Percentiles rank a stretch among this genome's conserved stretches.
These are phyloP conservation scores for Epicoccum sorghinum DNA, from an alignment of 2,329 filamentous ascomycete genomes.

Conservation along the genomic window DNA sequence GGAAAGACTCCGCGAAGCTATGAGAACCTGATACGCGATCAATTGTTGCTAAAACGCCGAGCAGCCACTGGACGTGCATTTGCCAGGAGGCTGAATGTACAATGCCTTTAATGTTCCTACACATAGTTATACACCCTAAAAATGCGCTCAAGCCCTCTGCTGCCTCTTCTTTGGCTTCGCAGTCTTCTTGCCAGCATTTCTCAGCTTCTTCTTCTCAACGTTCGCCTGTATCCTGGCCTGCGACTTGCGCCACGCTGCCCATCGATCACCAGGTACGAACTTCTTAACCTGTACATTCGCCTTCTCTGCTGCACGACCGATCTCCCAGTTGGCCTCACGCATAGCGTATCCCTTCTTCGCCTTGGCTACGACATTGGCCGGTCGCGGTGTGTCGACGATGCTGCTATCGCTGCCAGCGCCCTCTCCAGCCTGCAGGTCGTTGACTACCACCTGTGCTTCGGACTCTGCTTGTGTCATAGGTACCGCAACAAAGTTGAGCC, in stretches of 20 bases:
- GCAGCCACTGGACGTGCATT: not conserved
- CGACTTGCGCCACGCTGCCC: slow-evolving; percentile 69
- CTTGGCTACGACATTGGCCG: slow-evolving; percentile 22
- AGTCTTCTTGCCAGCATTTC: slow-evolving; percentile 50
- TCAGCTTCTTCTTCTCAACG: slow-evolving; percentile 62
- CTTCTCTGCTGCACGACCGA: slow-evolving; percentile 67
- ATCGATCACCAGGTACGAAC: slow-evolving; percentile 65
- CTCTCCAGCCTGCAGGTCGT: slow-evolving; percentile 27
- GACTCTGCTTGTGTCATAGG: slow-evolving; percentile 32
- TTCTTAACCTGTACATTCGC: slow-evolving; percentile 62
- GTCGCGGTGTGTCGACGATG: slow-evolving; percentile 43
- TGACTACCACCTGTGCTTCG: slow-evolving; percentile 27
- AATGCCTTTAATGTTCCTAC: slow-evolving; percentile 26
- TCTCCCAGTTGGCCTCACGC: slow-evolving; percentile 70
- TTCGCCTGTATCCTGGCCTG: slow-evolving; percentile 57
- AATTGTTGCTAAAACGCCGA: not conserved
- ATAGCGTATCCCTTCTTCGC: slow-evolving; percentile 65
- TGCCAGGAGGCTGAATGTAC: slow-evolving; percentile 15
- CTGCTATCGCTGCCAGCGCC: slow-evolving; percentile 28
- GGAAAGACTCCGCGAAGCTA: slow-evolving; percentile 53
- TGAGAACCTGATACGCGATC: slow-evolving; percentile 11
- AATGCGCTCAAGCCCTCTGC: slow-evolving; percentile 15
- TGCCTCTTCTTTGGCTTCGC: slow-evolving; percentile 40
- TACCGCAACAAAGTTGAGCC: slow-evolving; percentile 73
- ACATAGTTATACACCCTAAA: slow-evolving; percentile 28